These are phyloP conservation scores for Penicillium desertorum DNA, from an alignment of 495 filamentous ascomycete species.

Conservation along the genomic window DNA sequence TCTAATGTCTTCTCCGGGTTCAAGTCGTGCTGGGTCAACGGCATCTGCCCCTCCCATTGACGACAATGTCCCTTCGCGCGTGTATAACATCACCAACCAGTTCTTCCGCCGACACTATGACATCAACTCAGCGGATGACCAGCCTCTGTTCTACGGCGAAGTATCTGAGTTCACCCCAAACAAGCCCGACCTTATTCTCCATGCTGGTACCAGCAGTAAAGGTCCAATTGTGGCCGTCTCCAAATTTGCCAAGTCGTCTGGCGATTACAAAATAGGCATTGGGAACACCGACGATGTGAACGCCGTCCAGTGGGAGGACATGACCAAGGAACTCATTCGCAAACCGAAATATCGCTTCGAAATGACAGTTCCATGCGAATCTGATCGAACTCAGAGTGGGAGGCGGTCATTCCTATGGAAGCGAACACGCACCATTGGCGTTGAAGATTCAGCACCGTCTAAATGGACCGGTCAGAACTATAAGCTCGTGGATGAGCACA, in stretches of 20 bases:
- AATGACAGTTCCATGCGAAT: constrained; percentile 13
- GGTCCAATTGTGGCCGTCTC: constrained; percentile 24
- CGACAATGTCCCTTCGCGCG: constrained; percentile 5
- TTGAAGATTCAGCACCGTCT: constrained; percentile 11
- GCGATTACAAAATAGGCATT: constrained; percentile 22
- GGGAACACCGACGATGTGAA: constrained; percentile 20
- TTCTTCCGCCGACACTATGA: constrained; percentile 22
- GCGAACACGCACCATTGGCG: constrained; percentile 21
- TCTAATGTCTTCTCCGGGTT: constrained; percentile 12
- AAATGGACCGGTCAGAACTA: constrained; percentile 19
- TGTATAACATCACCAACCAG: constrained; percentile 15
- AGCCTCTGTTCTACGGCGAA: constrained; percentile 15
- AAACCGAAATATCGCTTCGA: constrained; percentile 24
- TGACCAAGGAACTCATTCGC: constrained; percentile 13
- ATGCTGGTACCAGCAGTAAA: constrained; percentile 17
- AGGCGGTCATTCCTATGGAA: constrained; percentile 27
- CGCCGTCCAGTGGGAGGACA: constrained; percentile 27
- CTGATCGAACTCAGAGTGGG: neutral
- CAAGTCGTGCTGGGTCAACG: constrained; percentile 11
- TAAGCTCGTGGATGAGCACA: constrained; percentile 26
- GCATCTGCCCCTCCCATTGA: constrained; percentile 9
- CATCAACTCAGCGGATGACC: constrained; percentile 17
- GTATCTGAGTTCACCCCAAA: constrained; percentile 19
- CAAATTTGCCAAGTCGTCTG: constrained; percentile 24
- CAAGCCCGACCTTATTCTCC: constrained; percentile 25